Conservation (phyloP, 169 alveolate species). For the Eimeria tenella region DNA sequence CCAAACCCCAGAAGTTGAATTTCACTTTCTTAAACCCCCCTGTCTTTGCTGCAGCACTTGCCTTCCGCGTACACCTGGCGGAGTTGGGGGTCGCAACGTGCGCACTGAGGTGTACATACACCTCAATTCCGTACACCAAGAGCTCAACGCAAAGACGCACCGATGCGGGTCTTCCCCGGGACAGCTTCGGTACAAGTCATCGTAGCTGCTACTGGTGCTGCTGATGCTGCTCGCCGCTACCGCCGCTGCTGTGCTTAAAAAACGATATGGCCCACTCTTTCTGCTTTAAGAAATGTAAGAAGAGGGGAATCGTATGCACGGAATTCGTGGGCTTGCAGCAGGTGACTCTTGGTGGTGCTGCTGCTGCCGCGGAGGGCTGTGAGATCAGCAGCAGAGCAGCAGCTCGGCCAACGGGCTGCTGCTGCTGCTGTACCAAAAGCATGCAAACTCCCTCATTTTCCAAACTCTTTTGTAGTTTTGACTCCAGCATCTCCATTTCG, state of each 20-base stretch:
- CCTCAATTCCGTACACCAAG: background rate
- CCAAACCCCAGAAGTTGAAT: background rate
- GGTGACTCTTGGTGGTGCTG: no score
- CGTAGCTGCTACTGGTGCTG: conserved; percentile 12
- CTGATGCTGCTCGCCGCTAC: background rate
- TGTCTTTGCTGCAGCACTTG: no score
- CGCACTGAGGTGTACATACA: conserved; percentile 17
- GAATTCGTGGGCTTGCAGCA: no score
- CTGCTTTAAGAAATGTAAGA: no score
- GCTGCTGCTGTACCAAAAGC: no score
- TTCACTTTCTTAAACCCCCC: no score
- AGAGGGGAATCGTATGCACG: no score
- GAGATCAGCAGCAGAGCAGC: no score
- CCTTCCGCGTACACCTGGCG: background rate
- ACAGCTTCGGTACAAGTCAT: conserved; percentile 7
- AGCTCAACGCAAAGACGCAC: background rate
- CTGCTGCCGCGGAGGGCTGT: no score
- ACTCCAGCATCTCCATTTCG: background rate
- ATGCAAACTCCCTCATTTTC: background rate
- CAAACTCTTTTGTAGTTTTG: background rate
- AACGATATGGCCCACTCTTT: no score
- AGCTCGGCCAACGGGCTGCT: background rate
- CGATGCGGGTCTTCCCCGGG: conserved; percentile 34
- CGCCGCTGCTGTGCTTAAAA: no score
- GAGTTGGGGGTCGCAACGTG: background rate